These are phyloP conservation scores for Xylariaceae sp. DNA, from an alignment of 2,329 filamentous ascomycete species.

Conservation along the genomic window DNA sequence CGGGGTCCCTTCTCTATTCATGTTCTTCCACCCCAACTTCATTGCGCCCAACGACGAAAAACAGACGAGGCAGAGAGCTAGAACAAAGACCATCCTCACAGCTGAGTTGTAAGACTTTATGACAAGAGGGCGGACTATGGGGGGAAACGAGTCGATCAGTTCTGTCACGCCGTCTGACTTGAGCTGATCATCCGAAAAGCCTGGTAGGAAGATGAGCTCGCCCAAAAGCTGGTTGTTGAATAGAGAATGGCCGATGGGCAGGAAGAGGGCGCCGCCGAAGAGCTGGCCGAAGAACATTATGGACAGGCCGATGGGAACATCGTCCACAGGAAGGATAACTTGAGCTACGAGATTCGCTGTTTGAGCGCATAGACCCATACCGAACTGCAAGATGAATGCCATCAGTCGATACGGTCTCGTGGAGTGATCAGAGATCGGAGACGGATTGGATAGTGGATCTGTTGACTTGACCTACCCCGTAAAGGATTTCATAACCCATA, in stretches of 20 bases:
- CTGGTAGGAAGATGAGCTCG: slow-evolving; percentile 31
- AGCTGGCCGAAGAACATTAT: slow-evolving; percentile 43
- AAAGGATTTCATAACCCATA: slow-evolving; percentile 41
- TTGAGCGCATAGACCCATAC: slow-evolving; percentile 42
- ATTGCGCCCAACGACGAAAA: slow-evolving; percentile 50
- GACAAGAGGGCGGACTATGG: slow-evolving; percentile 20
- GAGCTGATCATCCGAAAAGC: slow-evolving; percentile 27
- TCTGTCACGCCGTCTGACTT: slow-evolving; percentile 31
- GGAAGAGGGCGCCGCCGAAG: slow-evolving; percentile 42
- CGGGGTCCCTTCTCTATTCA: slow-evolving; percentile 31
- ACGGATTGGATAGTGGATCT: not conserved
- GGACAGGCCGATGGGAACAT: slow-evolving; percentile 40
- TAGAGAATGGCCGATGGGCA: slow-evolving; percentile 43
- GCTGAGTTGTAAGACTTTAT: slow-evolving; percentile 53
- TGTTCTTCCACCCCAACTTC: slow-evolving; percentile 55
- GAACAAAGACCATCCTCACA: slow-evolving; percentile 54
- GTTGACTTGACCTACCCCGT: slow-evolving; percentile 13
- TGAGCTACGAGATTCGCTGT: slow-evolving; percentile 43
- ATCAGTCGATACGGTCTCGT: slow-evolving; percentile 2
- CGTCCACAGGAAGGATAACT: slow-evolving; percentile 38
- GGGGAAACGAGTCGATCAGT: slow-evolving; percentile 21
- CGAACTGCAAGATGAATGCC: slow-evolving; percentile 28
- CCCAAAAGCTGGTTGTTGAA: slow-evolving; percentile 38
- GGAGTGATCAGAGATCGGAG: too few species aligned
- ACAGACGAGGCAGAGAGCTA: slow-evolving; percentile 50